Evolutionary conservation across 2,329 filamentous ascomycete genomes (phyloP).

Genomic region (Verticillium nonalfalfae): DNA sequence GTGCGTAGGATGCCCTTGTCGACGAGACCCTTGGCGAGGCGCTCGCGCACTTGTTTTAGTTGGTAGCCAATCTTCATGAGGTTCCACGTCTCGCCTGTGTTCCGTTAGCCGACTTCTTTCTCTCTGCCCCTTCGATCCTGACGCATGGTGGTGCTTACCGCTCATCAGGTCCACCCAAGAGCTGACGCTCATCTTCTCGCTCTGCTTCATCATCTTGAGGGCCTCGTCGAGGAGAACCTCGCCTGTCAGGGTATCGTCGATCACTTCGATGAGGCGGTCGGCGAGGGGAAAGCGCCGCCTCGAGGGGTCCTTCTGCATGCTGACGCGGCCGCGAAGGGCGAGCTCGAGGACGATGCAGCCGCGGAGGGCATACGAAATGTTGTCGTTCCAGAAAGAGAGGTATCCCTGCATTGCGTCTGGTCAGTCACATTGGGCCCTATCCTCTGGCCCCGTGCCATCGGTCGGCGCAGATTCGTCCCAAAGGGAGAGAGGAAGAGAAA

Average conservation of each 20-base stretch:
- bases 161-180: slow-evolving; percentile 99
- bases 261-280: slow-evolving; percentile 91
- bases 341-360: slow-evolving; percentile 98
- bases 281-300: slow-evolving; percentile 87
- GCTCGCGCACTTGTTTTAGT: slow-evolving; percentile 97
- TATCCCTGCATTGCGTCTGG: slow-evolving; percentile 61
- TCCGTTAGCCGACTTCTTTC: background rate
- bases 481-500: slow-evolving; percentile 1
- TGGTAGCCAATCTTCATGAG: slow-evolving; percentile 99
- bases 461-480: background rate
- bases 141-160: slow-evolving; percentile 43
- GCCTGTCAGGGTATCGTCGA: slow-evolving; percentile 93
- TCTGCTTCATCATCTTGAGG: slow-evolving; percentile 99
- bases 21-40: slow-evolving; percentile 92
- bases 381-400: slow-evolving; percentile 99
- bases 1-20: slow-evolving; percentile 98
- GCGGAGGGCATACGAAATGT: slow-evolving; percentile 95
- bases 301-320: slow-evolving; percentile 96
- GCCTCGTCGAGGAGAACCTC: slow-evolving; percentile 97
- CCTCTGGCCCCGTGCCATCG: background rate
- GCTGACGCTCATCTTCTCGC: slow-evolving; percentile 99
- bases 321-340: slow-evolving; percentile 90
- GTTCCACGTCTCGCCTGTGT: slow-evolving; percentile 94
- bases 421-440: background rate
- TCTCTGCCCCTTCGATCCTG: no score